Conservation (phyloP, 2,329 filamentous ascomycete genomes). For the Aspergillus puulaauensis region DNA sequence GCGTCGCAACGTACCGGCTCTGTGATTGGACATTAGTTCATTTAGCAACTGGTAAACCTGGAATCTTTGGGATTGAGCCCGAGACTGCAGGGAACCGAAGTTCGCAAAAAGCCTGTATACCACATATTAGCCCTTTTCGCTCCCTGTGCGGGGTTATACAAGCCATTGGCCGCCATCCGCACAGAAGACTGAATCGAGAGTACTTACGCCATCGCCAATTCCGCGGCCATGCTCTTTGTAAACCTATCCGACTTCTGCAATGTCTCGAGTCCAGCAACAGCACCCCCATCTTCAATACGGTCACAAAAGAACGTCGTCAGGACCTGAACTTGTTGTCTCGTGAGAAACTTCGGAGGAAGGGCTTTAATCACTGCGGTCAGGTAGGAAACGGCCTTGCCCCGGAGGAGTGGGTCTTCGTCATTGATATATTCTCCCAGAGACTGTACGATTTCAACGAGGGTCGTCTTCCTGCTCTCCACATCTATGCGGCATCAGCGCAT, state of each 20-base stretch:
- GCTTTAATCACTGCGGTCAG: constrained; percentile 46
- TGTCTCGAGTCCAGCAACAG: constrained; percentile 58
- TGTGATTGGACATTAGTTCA: constrained; percentile 61
- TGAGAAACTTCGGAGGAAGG: constrained; percentile 55
- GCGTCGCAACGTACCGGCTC: constrained; percentile 45
- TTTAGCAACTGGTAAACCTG: constrained; percentile 63
- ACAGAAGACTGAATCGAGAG: background rate
- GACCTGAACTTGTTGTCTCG: constrained; percentile 62
- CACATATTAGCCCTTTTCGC: constrained; percentile 17
- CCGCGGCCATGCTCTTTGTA: constrained; percentile 55
- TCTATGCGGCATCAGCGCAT: constrained; percentile 40
- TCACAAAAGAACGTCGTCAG: constrained; percentile 65
- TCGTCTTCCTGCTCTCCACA: constrained; percentile 59
- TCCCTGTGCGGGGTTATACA: background rate
- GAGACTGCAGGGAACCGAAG: constrained; percentile 58
- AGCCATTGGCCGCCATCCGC: background rate
- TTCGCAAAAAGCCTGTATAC: constrained; percentile 47
- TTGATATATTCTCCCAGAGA: constrained; percentile 67
- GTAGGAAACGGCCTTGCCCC: constrained; percentile 57
- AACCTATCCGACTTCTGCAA: constrained; percentile 62
- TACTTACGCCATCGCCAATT: constrained; percentile 54
- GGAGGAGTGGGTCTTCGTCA: constrained; percentile 60
- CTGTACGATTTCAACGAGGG: constrained; percentile 62
- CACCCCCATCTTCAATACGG: constrained; percentile 62
- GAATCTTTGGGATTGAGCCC: constrained; percentile 65